Evolutionary conservation across 2,329 filamentous ascomycete species (phyloP).

Genomic region (Alternaria sp.): DNA sequence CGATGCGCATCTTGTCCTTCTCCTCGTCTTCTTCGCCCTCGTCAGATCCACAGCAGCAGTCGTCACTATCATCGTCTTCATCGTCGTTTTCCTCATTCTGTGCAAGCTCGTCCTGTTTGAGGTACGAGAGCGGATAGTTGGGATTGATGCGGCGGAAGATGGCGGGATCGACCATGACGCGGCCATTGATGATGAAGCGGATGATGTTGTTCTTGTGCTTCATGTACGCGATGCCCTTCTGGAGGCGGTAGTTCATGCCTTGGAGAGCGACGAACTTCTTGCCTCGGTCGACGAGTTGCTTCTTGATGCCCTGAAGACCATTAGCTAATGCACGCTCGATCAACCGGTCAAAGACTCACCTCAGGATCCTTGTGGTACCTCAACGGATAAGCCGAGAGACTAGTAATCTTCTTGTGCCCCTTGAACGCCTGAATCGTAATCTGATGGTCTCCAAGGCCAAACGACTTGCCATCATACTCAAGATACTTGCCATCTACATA

Average conservation of each 20-base stretch:
- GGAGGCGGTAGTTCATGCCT: slow-evolving; percentile 82
- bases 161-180: slow-evolving; percentile 85
- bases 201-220: slow-evolving; percentile 78
- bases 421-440: slow-evolving; percentile 78
- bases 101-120: slow-evolving; percentile 72
- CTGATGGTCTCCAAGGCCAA: slow-evolving; percentile 75
- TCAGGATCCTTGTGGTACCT: slow-evolving; percentile 78
- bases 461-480: slow-evolving; percentile 87
- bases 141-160: slow-evolving; percentile 85
- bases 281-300: slow-evolving; percentile 76
- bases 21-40: slow-evolving; percentile 34
- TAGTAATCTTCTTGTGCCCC: slow-evolving; percentile 82
- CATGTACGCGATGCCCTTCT: slow-evolving; percentile 83
- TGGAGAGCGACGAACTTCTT: slow-evolving; percentile 83
- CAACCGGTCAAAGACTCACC: slow-evolving; percentile 3
- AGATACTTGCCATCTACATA: slow-evolving; percentile 79
- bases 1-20: slow-evolving; percentile 47
- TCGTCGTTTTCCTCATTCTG: slow-evolving; percentile 63
- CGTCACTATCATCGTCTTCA: slow-evolving; percentile 56
- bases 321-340: not conserved
- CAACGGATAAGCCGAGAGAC: slow-evolving; percentile 76
- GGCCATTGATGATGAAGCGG: slow-evolving; percentile 84
- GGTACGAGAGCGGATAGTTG: slow-evolving; percentile 78
- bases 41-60: slow-evolving; percentile 28
- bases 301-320: slow-evolving; percentile 59